These are phyloP conservation scores for Prunus salicina DNA, from an alignment of 306 rosid species.

Conservation along the genomic window DNA sequence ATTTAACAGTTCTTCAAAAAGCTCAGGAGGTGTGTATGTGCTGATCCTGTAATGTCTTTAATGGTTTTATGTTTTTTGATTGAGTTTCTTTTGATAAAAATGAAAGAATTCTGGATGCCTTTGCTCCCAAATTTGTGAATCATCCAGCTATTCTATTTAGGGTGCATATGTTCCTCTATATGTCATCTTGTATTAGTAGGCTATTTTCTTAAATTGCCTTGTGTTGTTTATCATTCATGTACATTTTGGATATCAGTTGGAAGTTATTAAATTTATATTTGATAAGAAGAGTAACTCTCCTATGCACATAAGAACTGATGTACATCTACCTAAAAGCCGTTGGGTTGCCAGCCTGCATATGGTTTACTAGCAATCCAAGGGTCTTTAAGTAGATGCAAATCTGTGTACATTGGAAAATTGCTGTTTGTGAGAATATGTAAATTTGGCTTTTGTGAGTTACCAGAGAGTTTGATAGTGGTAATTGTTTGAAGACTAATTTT, in stretches of 20 bases:
- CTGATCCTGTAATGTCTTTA: neutral
- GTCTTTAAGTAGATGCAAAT: neutral
- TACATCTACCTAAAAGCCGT: neutral
- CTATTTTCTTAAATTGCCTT: neutral
- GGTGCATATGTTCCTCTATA: neutral
- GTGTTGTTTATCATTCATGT: neutral
- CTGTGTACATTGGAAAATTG: neutral
- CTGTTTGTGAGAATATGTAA: neutral
- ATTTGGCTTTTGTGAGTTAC: neutral
- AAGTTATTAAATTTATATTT: neutral
- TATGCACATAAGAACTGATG: neutral
- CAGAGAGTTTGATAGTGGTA: too few relatives aligned
- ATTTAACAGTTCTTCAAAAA: conserved; percentile 56
- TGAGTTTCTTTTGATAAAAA: neutral
- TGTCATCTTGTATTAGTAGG: neutral
- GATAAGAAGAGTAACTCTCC: neutral
- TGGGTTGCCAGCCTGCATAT: neutral
- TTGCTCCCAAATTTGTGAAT: neutral
- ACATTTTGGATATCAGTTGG: neutral
- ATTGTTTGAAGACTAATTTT: neutral
- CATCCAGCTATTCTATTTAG: neutral
- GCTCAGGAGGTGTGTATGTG: conserved; percentile 55
- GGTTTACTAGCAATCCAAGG: neutral
- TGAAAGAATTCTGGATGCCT: neutral
- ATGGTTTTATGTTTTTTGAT: conserved; percentile 9